Evolutionary conservation across 495 filamentous ascomycete genomes (phyloP).

Genomic region (Xylaria venustula): DNA sequence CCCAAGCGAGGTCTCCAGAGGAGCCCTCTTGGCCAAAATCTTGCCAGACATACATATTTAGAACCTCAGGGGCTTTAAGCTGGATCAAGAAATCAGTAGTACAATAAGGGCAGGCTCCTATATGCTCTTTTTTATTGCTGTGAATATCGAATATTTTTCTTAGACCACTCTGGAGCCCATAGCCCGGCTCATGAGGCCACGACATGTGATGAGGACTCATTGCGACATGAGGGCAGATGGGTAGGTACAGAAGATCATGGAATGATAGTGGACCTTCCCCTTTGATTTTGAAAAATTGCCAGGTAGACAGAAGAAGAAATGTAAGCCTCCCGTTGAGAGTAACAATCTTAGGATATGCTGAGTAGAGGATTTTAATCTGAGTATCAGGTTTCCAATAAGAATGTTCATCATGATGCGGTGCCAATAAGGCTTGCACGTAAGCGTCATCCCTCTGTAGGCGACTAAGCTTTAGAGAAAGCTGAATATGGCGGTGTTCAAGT

Average conservation of each 20-base stretch:
- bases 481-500: background rate
- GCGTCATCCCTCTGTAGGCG: background rate
- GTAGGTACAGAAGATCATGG: background rate
- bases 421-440: background rate
- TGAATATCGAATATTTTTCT: too few relatives aligned
- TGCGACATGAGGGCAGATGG: background rate
- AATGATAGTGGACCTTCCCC: background rate
- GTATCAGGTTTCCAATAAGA: background rate
- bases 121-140: background rate
- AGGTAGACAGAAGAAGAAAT: background rate
- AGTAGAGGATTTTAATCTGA: background rate
- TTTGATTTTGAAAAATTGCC: background rate
- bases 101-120: background rate
- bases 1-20: background rate
- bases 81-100: background rate
- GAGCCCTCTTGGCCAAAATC: background rate
- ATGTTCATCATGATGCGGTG: background rate
- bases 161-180: background rate
- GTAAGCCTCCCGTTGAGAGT: background rate
- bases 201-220: background rate
- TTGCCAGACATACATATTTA: background rate
- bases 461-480: background rate
- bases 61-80: background rate
- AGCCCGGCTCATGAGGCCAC: background rate
- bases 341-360: background rate